A percentile compares a stretch with the other conserved stretches of the same genome.
Conservation (phyloP, 129 eudicot genomes). For the Centrapalus pauciflorus region DNA sequence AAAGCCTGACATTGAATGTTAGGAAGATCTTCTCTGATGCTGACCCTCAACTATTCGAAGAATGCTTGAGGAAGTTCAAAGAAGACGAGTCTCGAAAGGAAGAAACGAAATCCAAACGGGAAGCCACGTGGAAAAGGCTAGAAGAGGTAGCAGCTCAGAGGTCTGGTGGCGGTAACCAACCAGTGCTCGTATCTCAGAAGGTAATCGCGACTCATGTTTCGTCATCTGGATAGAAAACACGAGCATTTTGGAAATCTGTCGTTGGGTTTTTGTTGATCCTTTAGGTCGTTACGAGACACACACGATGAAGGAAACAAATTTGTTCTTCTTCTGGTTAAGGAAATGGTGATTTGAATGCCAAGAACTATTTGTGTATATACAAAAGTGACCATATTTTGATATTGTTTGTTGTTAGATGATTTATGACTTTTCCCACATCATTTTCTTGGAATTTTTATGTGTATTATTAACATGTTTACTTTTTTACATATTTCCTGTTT, state of each 20-base stretch:
- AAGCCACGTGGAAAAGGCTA: conserved; percentile 60
- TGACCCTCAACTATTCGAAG: conserved; percentile 62
- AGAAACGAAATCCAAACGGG: conserved; percentile 47
- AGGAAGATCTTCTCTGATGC: conserved; percentile 56
- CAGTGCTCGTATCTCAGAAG: conserved; percentile 37
- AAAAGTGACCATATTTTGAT: conserved; percentile 12
- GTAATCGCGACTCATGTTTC: conserved; percentile 16
- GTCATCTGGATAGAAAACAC: conserved; percentile 26
- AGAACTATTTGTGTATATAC: conserved; percentile 25
- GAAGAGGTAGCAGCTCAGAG: conserved; percentile 60
- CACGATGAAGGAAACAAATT: neutral
- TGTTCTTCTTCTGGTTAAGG: conserved; percentile 15
- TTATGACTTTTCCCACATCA: neutral
- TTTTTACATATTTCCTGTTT: conserved; percentile 5
- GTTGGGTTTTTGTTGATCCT: conserved; percentile 17
- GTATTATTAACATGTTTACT: conserved; percentile 15
- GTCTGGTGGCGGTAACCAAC: conserved; percentile 29
- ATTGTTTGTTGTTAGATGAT: conserved; percentile 22
- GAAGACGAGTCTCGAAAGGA: conserved; percentile 53
- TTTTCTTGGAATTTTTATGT: conserved; percentile 22
- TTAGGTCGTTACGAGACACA: neutral
- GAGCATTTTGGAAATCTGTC: neutral
- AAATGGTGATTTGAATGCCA: neutral
- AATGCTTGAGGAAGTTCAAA: conserved; percentile 58
- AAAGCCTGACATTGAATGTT: conserved; percentile 57